Base-by-base conservation (phyloP, 768 basidiomycete genomes). In the Exidia glandulosa region DNA sequence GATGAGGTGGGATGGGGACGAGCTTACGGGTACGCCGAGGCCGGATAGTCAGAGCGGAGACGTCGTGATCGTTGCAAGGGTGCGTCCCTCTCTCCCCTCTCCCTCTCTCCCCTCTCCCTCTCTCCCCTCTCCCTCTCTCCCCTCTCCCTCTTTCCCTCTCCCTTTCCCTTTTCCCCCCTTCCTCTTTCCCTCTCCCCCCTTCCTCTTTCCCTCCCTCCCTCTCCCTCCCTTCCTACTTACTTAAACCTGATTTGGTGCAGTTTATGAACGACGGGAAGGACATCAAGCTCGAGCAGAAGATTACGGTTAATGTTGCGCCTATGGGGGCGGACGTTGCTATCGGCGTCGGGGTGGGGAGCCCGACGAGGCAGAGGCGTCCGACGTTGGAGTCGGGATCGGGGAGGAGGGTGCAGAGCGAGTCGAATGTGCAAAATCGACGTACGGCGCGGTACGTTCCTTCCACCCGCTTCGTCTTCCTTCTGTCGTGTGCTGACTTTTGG, bases 181-280 rank as follows among this genome's bases (percentile, higher is more conserved):
- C 6, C 50, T 12, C 30, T 54, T 9, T 25, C 25, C 50, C 19
- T 2, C 41, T 6, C 19, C 23, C 2, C 41, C 41, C 19, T 45
- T 19, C 41, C 5, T 45, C 16, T 12, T 10, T 45, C 23, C 0
- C 41, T 10, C 41, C 41, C 16, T 45, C 23, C 41, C 6, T 7
- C 16, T 45, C 41, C 6, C 41, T 45, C 41, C 41, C 41, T 45
- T 45, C 41, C 41, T 23, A 5, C 19, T 45, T 10, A 7, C 7
- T 16, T 36, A 7, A 16, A 16, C n/a, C n/a, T n/a, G n/a, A n/a
- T n/a, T n/a, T 36, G 34, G 34, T 62, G 32, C 63, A 88, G 85
- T 90, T 84, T 68, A 70, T 79, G 32, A 79, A 88, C 65, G 90
- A 92, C 58, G 86, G 87, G 32, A 77, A 84, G 67, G 88, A 92